Base-by-base conservation (phyloP, 1,284 basidiomycete species). In the Flammula alnicola region DNA sequence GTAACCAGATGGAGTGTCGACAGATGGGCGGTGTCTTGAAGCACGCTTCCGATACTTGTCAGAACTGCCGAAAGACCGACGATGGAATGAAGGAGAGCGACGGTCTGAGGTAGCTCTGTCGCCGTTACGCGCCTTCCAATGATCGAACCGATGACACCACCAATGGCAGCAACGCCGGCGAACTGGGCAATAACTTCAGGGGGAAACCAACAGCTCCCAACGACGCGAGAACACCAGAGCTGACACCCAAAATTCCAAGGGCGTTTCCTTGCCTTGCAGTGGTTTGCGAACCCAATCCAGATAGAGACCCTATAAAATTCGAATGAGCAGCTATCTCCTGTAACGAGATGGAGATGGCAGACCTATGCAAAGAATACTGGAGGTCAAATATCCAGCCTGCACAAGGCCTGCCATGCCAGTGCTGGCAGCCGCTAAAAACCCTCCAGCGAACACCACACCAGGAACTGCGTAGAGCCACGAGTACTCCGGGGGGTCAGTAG, bases 31-130 rank as follows among this genome's bases (percentile, higher is more conserved):
- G 80, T 72, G 54, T 89, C 83, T 9, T 81, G 78, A 17, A 93
- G 70, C 5, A 93, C 90, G 61, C 87, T 90, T 6, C 74, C 91
- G 25, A 92, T 86, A 44, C 85, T 89, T 10, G 91, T 93, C 62
- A 93, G 73, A 23, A 93, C 90, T 1, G 91, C 91, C 1, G 91
- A 91, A 16, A 93, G 78, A 68, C 91, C 91, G 39, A 93, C 91
- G 14, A 92, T 91, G 26, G 86, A 89, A 64, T 93, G 90, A 32
- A 78, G 65, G 53, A 76, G 67, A 6, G 76, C 76, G 7, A 78
- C 76, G 47, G 69, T 90, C 66, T 93, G 91, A 4, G 91, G 91
- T 14, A 93, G 76, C 61, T 93, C 91, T 29, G 91, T 93, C 7
- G 88, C 86, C 10, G 88, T 91, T 38, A 93, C 89, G 25, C 91